Base-by-base conservation (phyloP, 768 basidiomycete genomes). In the Psilocybe azurescens region DNA sequence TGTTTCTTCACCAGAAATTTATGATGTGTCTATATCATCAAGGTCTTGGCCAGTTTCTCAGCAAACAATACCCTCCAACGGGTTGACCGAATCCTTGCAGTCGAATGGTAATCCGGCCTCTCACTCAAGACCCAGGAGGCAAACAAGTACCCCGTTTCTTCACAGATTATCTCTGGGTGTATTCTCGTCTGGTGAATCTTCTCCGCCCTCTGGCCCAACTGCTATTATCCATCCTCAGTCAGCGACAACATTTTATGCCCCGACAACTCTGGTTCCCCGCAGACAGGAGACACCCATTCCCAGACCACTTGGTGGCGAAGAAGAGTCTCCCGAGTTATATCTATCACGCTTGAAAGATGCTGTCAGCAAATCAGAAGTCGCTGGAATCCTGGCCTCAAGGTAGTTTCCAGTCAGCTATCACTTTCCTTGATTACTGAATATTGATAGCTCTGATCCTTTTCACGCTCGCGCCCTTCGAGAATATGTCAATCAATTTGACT, bases 311-410 rank as follows among this genome's bases (percentile, higher is more conserved):
- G 65, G 41, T 16, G 61, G 72, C 16, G 76, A 81, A 39, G 85
- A 83, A 36, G 94, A 97, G 74, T 83, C 87, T 24, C 87, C 91
- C 1, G 88, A 87, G 60, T 72, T 75, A 2, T 98, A 93, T 75
- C 73, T 97, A 32, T 70, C 76, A 11, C 81, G 94, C 61, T 75
- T 99, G 46, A 75, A 81, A 44, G 75, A 83, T 16, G 82, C 83
- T 36, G 86, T 94, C 9, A 87, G 82, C 66, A 90, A 92, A 71
- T 84, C 88, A 1, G 95, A 97, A 68, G 79, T 98, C 44, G 90
- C 91, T 0, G 83, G 84, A 20, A 84, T 94, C 13, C 75, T 98
- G 28, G 95, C 96, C 33, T 86, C 91, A 14, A 92, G 86, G 95
- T 95, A 74, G 65, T 76, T 50, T 59, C 47, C 10, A 5, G 32